phyloP scores from a whole-genome alignment of 495 filamentous ascomycete species.

The Annulohypoxylon bovei region DNA sequence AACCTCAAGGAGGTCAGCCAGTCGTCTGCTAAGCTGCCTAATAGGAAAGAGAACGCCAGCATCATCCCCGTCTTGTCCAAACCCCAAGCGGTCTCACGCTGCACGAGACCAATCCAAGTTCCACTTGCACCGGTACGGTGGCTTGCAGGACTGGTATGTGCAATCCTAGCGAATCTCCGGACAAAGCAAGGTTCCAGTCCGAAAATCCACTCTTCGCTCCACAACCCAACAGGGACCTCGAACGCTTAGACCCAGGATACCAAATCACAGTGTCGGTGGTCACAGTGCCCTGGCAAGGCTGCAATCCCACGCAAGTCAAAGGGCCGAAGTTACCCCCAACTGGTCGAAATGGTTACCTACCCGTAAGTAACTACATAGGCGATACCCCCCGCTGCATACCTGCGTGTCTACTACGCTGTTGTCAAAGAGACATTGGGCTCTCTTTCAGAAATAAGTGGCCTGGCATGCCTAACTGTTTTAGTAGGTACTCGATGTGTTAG shows the following conservation, averaged over 20 bases:
- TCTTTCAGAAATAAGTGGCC: background rate
- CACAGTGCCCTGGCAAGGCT: constrained; percentile 37
- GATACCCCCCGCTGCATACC: constrained; percentile 22
- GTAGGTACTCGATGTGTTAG: background rate
- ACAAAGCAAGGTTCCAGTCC: constrained; percentile 34
- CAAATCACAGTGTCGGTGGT: constrained; percentile 36
- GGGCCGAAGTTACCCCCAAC: constrained; percentile 34
- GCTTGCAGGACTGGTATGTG: constrained; percentile 43
- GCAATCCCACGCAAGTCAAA: constrained; percentile 32
- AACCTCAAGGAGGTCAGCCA: constrained; percentile 8
- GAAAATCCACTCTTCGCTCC: constrained; percentile 30
- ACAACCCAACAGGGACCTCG: constrained; percentile 22
- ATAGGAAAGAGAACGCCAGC: constrained; percentile 32
- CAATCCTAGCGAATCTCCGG: constrained; percentile 36
- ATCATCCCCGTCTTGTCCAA: constrained; percentile 35
- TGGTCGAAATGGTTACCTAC: constrained; percentile 19
- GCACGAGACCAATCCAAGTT: constrained; percentile 37
- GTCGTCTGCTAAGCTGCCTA: constrained; percentile 43
- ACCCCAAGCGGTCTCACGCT: constrained; percentile 43
- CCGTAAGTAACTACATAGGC: constrained; percentile 15
- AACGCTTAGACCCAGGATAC: constrained; percentile 34
- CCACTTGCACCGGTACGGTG: constrained; percentile 42
- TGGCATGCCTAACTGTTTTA: background rate
- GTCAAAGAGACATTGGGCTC: constrained; percentile 27
- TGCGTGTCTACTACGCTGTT: constrained; percentile 33